A percentile compares a stretch with the other conserved stretches of the same genome.
phyloP scores from a whole-genome alignment of 352 stramenopile genomes.

The Phytophthora sansomeana region DNA sequence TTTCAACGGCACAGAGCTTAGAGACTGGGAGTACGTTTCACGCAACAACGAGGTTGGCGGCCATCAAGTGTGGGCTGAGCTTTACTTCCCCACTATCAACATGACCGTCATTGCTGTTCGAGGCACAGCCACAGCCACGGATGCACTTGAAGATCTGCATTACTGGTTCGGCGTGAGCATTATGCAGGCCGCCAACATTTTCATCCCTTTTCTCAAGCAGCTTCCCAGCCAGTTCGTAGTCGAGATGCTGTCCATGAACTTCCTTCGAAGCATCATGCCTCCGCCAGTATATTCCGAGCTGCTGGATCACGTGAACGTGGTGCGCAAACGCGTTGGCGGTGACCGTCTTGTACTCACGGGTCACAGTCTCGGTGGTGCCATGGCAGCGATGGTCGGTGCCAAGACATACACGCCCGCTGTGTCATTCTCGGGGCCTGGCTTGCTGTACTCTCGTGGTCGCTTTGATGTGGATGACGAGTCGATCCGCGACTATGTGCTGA shows the following conservation, averaged over 20 bases:
- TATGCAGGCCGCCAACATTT: slow-evolving; percentile 89
- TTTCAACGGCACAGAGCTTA: slow-evolving; percentile 81
- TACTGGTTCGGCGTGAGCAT: slow-evolving; percentile 90
- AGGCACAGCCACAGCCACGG: slow-evolving; percentile 81
- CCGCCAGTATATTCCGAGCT: slow-evolving; percentile 81
- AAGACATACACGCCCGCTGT: slow-evolving; percentile 83
- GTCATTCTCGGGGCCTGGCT: slow-evolving; percentile 82
- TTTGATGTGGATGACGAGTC: slow-evolving; percentile 76
- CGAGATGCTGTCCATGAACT: slow-evolving; percentile 82
- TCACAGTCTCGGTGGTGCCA: slow-evolving; percentile 84
- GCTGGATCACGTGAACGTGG: slow-evolving; percentile 61
- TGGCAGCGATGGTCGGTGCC: slow-evolving; percentile 87
- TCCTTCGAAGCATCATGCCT: slow-evolving; percentile 76
- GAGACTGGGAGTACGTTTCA: slow-evolving; percentile 78
- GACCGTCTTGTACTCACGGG: slow-evolving; percentile 81
- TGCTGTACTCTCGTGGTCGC: slow-evolving; percentile 83
- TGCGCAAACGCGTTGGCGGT: slow-evolving; percentile 75
- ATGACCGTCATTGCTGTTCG: slow-evolving; percentile 88
- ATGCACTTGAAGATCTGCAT: slow-evolving; percentile 88
- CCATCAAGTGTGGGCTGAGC: slow-evolving; percentile 87
- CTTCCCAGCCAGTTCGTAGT: slow-evolving; percentile 82
- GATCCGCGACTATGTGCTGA: slow-evolving; percentile 88
- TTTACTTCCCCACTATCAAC: slow-evolving; percentile 86
- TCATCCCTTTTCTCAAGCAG: slow-evolving; percentile 89
- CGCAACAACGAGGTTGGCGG: slow-evolving; percentile 70